Evolutionary conservation across 768 basidiomycete species (phyloP), one percentile per base, ranked within the genome.

Genomic region (Trametes cinnabarina): DNA sequence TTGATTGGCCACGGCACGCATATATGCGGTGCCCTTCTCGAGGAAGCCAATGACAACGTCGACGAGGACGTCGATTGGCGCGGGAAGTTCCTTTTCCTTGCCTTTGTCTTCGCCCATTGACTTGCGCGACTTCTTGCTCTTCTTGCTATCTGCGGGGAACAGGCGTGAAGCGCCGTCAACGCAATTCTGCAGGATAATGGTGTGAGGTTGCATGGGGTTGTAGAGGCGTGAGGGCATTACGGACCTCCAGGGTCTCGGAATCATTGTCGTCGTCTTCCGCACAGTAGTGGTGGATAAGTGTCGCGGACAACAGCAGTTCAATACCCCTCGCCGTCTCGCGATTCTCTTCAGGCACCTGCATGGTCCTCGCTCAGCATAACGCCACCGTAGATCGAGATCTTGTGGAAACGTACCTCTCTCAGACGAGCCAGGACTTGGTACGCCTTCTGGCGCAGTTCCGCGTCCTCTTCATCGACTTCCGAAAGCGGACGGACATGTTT

Each of bases 31-130:
- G 2, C 87, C 86, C 57, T 88, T 83, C 69, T 98, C 94, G 35
- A 99, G 73, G 67, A 91, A 88, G 6, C 92, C 92, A 47, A 99
- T 91, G 48, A 98, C 83, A n/a, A 82, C 80, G 68, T 98, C 94
- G 32, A 95, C 85, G 39, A 98, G 79, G 42, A 94, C 73, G 60
- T 97, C 94, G 53, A 95, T 83, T 1, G 94, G 86, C 47, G 82
- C 81, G 1, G 80, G 76, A 9, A 76, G 76, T 14, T 77, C 77
- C 32, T 63, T 53, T 59, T 70, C 59, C 54, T 35, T 66, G 52
- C 42, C 73, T 70, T 57, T 50, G 47, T 73, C 71, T 55, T 65
- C 68, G 37, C 51, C 51, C 47, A 65, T 66, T 39, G 72, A 69
- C 61, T 77, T 77, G 59, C 73, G 76, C 17, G 69, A 61, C 62